Evolutionary conservation across 108 stramenopile genomes (phyloP).

Genomic region (Mediolabrus comicus): DNA sequence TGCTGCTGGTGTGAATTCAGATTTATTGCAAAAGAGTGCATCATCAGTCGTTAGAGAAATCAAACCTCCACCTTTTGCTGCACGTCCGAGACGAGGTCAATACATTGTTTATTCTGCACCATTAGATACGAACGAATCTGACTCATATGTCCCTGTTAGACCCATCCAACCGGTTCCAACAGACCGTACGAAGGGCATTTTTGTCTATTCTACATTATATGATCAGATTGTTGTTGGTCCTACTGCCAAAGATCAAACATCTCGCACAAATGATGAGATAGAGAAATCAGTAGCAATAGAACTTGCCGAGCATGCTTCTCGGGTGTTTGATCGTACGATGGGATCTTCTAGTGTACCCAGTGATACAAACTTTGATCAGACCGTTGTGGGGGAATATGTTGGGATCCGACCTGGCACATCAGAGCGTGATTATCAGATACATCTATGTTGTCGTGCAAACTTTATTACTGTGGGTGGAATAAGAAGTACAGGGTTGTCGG

Average conservation of each 20-base stretch:
- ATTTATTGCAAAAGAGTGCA: conserved; percentile 40
- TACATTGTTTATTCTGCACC: conserved; percentile 55
- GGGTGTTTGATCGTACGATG: conserved; percentile 31
- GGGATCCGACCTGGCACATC: conserved; percentile 80
- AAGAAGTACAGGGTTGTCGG: conserved; percentile 80
- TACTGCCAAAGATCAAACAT: conserved; percentile 74
- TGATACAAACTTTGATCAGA: conserved; percentile 20
- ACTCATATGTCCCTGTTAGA: conserved; percentile 46
- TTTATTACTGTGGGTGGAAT: conserved; percentile 80
- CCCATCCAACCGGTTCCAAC: conserved; percentile 84
- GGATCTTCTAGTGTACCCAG: conserved; percentile 3
- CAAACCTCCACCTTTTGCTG: conserved; percentile 32
- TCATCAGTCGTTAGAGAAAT: not conserved
- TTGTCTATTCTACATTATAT: conserved; percentile 75
- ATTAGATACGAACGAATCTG: no score
- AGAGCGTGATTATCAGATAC: conserved; percentile 79
- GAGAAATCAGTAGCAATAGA: conserved; percentile 49
- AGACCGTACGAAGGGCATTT: conserved; percentile 75
- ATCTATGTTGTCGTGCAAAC: conserved; percentile 18
- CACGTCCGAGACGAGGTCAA: conserved; percentile 70
- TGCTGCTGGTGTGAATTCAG: conserved; percentile 59
- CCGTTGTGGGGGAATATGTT: conserved; percentile 69
- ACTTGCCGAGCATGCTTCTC: conserved; percentile 39
- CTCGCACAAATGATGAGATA: conserved; percentile 47
- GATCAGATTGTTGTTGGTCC: conserved; percentile 83